phyloP scores from a whole-genome alignment of 139 green algal genomes.

The Chlamydomonas schloesseri region DNA sequence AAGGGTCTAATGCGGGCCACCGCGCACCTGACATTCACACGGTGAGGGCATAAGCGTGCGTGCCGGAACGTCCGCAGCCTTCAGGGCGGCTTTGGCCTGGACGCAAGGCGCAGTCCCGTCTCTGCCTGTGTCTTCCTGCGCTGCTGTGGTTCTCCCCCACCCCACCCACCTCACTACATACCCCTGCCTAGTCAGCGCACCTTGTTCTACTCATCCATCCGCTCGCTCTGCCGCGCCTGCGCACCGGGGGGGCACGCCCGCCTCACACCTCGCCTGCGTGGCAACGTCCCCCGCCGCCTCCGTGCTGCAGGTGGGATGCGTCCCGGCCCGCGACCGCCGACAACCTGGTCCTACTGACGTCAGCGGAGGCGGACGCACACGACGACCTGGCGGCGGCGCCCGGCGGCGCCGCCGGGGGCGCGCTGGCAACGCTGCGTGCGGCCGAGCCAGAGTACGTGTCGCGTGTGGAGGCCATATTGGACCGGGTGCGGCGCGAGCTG shows the following conservation, averaged over 20 bases:
- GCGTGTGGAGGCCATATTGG: conserved; percentile 52
- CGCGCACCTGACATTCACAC: conserved; percentile 76
- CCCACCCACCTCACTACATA: too few species aligned
- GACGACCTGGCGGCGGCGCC: conserved; percentile 44
- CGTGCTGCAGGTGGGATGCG: conserved; percentile 70
- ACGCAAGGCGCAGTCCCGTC: too few species aligned
- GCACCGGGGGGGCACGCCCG: too few species aligned
- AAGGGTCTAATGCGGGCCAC: conserved; percentile 80
- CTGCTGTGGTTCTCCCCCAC: too few species aligned
- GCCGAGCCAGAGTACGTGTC: conserved; percentile 52
- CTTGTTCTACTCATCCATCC: too few species aligned
- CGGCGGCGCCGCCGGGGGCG: neutral
- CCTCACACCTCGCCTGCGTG: too few species aligned
- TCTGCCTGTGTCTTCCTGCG: too few species aligned
- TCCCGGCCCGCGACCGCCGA: conserved; percentile 71
- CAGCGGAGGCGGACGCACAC: conserved; percentile 84
- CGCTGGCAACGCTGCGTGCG: neutral
- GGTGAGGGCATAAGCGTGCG: too few species aligned
- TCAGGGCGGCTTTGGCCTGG: too few species aligned
- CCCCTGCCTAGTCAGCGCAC: too few species aligned
- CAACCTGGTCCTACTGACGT: conserved; percentile 93
- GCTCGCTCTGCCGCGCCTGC: too few species aligned
- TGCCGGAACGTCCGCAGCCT: too few species aligned
- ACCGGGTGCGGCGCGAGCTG: conserved; percentile 45
- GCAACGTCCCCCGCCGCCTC: neutral